These are phyloP conservation scores for Lyophyllum semitale DNA, from an alignment of 768 basidiomycete genomes.

Conservation along the genomic window DNA sequence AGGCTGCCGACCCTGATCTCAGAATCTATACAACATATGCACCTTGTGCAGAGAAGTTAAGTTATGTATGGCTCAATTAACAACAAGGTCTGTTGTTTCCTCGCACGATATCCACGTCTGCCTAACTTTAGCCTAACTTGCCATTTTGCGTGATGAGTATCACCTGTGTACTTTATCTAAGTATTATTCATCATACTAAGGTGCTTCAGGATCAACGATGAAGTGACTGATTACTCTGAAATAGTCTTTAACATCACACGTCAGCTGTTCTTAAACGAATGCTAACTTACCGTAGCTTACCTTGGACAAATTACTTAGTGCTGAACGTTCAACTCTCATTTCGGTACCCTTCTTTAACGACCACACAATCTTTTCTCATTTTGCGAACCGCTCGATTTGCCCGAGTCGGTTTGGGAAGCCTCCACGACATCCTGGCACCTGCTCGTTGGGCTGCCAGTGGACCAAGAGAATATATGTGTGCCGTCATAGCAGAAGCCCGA, in stretches of 20 bases:
- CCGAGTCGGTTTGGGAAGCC: slow-evolving; percentile 33
- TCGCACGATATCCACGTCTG: background rate
- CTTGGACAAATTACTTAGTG: slow-evolving; percentile 60
- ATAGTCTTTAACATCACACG: too few relatives aligned
- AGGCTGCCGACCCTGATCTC: slow-evolving; percentile 64
- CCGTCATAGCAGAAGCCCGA: slow-evolving; percentile 44
- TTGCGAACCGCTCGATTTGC: slow-evolving; percentile 50
- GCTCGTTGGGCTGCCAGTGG: slow-evolving; percentile 74
- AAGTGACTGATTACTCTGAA: too few relatives aligned
- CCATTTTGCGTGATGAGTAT: too few relatives aligned
- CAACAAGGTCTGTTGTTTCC: slow-evolving; percentile 54
- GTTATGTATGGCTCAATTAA: slow-evolving; percentile 66
- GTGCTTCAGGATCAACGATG: too few relatives aligned
- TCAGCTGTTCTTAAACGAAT: too few relatives aligned
- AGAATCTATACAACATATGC: slow-evolving; percentile 58
- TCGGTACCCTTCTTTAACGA: slow-evolving; percentile 65
- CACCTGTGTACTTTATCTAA: too few relatives aligned
- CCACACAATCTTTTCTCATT: slow-evolving; percentile 56
- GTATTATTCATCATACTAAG: too few relatives aligned
- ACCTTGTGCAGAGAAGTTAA: slow-evolving; percentile 57
- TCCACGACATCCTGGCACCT: slow-evolving; percentile 39
- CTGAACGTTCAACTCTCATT: slow-evolving; percentile 73
- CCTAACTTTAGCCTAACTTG: background rate
- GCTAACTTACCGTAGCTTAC: too few relatives aligned
- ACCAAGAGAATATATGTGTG: slow-evolving; percentile 71